Conservation (phyloP, 805 yeast genomes). For the Cyberlindnera euphorbiae region DNA sequence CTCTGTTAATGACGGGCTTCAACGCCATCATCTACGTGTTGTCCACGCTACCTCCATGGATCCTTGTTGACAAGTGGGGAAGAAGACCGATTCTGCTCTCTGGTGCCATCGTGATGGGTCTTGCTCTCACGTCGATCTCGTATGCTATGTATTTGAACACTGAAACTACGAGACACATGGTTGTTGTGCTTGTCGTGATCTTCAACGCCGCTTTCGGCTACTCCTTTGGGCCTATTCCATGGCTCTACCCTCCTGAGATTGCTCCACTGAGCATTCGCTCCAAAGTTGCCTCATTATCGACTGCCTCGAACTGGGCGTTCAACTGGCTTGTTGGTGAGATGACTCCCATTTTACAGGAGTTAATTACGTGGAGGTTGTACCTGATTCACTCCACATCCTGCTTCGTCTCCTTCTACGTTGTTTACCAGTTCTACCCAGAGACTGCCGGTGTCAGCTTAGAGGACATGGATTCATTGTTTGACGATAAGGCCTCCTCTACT, state of each 20-base stretch:
- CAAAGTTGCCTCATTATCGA: conserved; percentile 84
- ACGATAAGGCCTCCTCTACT: conserved; percentile 45
- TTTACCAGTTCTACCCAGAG: conserved; percentile 75
- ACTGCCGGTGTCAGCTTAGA: conserved; percentile 85
- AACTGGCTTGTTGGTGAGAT: conserved; percentile 89
- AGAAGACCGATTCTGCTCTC: conserved; percentile 75
- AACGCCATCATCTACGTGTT: conserved; percentile 55
- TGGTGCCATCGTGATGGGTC: conserved; percentile 79
- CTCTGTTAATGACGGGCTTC: conserved; percentile 87
- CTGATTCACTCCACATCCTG: conserved; percentile 79
- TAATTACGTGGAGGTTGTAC: conserved; percentile 75
- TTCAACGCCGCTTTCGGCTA: conserved; percentile 84
- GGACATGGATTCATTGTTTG: conserved; percentile 89
- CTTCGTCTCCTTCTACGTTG: conserved; percentile 65
- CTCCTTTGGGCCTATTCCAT: conserved; percentile 93
- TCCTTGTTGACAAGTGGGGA: conserved; percentile 86
- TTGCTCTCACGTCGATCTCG: conserved; percentile 61
- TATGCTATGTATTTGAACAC: conserved; percentile 49
- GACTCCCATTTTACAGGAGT: conserved; percentile 80
- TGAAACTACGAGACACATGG: conserved; percentile 57
- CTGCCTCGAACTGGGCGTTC: conserved; percentile 91
- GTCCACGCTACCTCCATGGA: conserved; percentile 88
- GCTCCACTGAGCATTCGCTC: conserved; percentile 81
- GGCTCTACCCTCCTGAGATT: conserved; percentile 85
- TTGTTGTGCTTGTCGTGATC: conserved; percentile 70